Percentiles rank a stretch among this genome's conserved stretches.
Conservation (phyloP, 352 stramenopile genomes). For the Globisporangium middletonii region DNA sequence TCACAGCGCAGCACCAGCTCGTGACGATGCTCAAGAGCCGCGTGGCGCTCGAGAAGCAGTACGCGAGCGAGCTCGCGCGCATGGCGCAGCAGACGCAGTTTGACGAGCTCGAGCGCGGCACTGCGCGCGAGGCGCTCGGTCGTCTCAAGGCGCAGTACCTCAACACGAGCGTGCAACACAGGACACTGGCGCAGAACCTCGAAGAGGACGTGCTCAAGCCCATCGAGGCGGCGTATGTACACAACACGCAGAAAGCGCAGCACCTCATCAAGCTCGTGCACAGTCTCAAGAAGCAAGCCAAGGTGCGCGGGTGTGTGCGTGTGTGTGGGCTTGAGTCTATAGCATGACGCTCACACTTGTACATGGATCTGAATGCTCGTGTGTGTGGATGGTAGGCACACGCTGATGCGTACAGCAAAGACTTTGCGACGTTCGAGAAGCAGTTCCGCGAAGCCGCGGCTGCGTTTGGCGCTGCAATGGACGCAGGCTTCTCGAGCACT, state of each 20-base stretch:
- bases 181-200: constrained; percentile 56
- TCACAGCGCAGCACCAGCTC: constrained; percentile 51
- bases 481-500: constrained; percentile 65
- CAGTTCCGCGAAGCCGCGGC: constrained; percentile 55
- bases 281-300: constrained; percentile 73
- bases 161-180: constrained; percentile 81
- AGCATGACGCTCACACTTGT: not conserved
- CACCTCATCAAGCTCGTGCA: constrained; percentile 48
- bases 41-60: constrained; percentile 64
- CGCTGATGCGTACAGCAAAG: constrained; percentile 69
- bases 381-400: constrained; percentile 20
- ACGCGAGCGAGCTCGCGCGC: constrained; percentile 56
- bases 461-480: constrained; percentile 66
- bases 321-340: not conserved
- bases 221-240: constrained; percentile 52
- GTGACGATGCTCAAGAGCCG: constrained; percentile 65
- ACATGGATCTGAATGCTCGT: not conserved
- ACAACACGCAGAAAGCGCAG: constrained; percentile 49
- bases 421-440: constrained; percentile 68
- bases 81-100: constrained; percentile 57
- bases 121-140: constrained; percentile 47
- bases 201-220: constrained; percentile 73
- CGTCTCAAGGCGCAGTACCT: constrained; percentile 68
- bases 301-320: constrained; percentile 19
- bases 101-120: constrained; percentile 48